Percentiles rank a stretch among this genome's conserved stretches.
Evolutionary conservation across 1,284 basidiomycete genomes (phyloP).

Genomic region (Vanrija sp.): DNA sequence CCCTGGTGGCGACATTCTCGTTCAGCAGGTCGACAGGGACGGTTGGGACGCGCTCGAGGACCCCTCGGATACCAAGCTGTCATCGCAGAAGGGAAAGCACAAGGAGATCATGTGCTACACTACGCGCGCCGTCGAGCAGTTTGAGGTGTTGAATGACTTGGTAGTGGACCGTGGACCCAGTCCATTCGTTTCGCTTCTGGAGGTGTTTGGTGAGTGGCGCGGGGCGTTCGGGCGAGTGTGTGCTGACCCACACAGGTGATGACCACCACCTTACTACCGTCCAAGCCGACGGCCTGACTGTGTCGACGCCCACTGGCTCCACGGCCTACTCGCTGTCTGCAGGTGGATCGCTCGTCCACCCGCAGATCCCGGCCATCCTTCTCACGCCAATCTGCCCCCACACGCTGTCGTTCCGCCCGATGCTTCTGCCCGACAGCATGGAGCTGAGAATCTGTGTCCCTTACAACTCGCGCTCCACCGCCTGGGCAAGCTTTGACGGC

Average conservation of each 20-base stretch:
- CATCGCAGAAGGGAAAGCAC: constrained; percentile 57
- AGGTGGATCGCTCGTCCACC: constrained; percentile 95
- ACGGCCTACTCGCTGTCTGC: constrained; percentile 99
- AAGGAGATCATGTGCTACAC: constrained; percentile 98
- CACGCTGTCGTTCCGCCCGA: constrained; percentile 96
- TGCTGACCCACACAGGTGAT: constrained; percentile 51
- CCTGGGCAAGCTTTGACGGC: constrained; percentile 98
- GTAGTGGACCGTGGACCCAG: constrained; percentile 98
- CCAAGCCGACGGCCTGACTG: constrained; percentile 93
- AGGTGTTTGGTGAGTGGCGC: constrained; percentile 73
- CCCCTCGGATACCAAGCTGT: constrained; percentile 26
- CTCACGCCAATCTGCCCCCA: constrained; percentile 99
- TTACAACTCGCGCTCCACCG: constrained; percentile 95
- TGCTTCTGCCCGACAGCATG: constrained; percentile 98
- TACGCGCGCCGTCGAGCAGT: constrained; percentile 90
- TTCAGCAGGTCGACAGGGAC: constrained; percentile 78
- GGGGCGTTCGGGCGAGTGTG: too few relatives aligned
- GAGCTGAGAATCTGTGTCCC: constrained; percentile 97
- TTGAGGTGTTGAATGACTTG: constrained; percentile 96
- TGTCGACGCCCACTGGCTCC: constrained; percentile 95
- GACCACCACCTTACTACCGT: constrained; percentile 99
- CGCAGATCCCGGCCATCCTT: constrained; percentile 92
- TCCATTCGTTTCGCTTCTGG: constrained; percentile 92
- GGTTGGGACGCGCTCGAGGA: constrained; percentile 94
- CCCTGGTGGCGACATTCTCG: constrained; percentile 87